A percentile compares a stretch with the other conserved stretches of the same genome.
These are phyloP conservation scores for Phallus indusiatus DNA, from an alignment of 768 basidiomycete species.

Conservation along the genomic window DNA sequence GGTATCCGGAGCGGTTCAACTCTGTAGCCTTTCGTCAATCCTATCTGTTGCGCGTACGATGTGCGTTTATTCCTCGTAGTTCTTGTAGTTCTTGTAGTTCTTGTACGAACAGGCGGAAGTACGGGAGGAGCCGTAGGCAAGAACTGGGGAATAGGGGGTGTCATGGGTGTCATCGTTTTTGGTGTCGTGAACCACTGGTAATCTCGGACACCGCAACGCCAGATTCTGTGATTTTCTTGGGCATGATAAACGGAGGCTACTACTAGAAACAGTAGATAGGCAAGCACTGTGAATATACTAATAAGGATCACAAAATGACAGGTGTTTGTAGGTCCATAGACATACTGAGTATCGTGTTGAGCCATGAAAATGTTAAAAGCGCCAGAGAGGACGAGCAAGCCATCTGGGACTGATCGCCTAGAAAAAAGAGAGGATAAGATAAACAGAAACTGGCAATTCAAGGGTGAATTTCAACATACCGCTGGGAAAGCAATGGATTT, in stretches of 20 bases:
- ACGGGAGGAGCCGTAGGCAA: slow-evolving; percentile 14
- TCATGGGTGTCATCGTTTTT: slow-evolving; percentile 14
- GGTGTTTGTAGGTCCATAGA: slow-evolving; percentile 5
- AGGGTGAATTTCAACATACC: slow-evolving; percentile 15
- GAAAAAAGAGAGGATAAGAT: neutral
- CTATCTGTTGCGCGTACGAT: slow-evolving; percentile 18
- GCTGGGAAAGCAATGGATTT: slow-evolving; percentile 24
- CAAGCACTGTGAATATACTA: slow-evolving; percentile 33
- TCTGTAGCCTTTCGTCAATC: neutral
- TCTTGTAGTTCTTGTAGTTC: too few relatives aligned
- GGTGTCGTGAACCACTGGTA: slow-evolving; percentile 29
- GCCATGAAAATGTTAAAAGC: slow-evolving; percentile 55
- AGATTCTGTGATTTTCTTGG: slow-evolving; percentile 38
- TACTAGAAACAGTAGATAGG: slow-evolving; percentile 45
- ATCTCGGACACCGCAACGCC: slow-evolving; percentile 39
- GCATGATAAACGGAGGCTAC: slow-evolving; percentile 36
- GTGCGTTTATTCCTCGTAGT: too few relatives aligned
- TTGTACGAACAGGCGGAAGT: slow-evolving; percentile 10
- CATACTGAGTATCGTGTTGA: slow-evolving; percentile 33
- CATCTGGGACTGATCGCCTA: neutral
- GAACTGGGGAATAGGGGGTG: slow-evolving; percentile 23
- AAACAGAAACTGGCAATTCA: neutral
- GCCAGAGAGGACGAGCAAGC: slow-evolving; percentile 45
- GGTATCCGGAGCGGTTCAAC: slow-evolving; percentile 1
- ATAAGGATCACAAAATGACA: slow-evolving; percentile 5